These are phyloP conservation scores for Teunomyces panamensis DNA, from an alignment of 805 yeast species.

Conservation along the genomic window DNA sequence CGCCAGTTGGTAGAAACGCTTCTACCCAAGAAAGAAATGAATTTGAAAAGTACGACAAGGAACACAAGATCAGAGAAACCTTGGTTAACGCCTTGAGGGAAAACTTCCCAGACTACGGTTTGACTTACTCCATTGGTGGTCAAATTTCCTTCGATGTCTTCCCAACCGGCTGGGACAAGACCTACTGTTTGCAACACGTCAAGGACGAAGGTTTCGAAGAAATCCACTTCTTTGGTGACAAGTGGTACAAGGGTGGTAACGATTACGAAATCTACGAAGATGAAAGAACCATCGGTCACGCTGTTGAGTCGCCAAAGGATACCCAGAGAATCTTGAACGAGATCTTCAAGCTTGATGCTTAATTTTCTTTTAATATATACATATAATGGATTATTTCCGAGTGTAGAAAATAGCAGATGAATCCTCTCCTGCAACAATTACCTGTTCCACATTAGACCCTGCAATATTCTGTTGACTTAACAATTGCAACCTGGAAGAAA, in stretches of 20 bases:
- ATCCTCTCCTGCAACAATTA: constrained; percentile 57
- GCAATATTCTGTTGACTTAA: constrained; percentile 4
- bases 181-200: constrained; percentile 94
- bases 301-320: constrained; percentile 86
- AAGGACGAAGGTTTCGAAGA: constrained; percentile 77
- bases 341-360: constrained; percentile 53
- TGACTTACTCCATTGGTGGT: constrained; percentile 98
- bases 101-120: constrained; percentile 76
- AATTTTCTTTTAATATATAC: constrained; percentile 5
- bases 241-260: constrained; percentile 95
- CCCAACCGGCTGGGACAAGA: constrained; percentile 99
- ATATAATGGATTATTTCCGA: constrained; percentile 10
- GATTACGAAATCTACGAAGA: constrained; percentile 96
- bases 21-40: constrained; percentile 91
- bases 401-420: constrained; percentile 64
- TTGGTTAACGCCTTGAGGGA: constrained; percentile 83
- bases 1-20: constrained; percentile 98
- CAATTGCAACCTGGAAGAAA: constrained; percentile 47
- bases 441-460: constrained; percentile 44
- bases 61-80: constrained; percentile 75
- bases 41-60: constrained; percentile 80
- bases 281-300: constrained; percentile 91
- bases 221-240: constrained; percentile 98
- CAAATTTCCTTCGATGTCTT: constrained; percentile 98
- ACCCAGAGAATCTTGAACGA: constrained; percentile 84